Percentiles rank a stretch among this genome's conserved stretches.
These are phyloP conservation scores for Yamadazyma trypodendri DNA, from an alignment of 1,139 yeast species.

Conservation along the genomic window DNA sequence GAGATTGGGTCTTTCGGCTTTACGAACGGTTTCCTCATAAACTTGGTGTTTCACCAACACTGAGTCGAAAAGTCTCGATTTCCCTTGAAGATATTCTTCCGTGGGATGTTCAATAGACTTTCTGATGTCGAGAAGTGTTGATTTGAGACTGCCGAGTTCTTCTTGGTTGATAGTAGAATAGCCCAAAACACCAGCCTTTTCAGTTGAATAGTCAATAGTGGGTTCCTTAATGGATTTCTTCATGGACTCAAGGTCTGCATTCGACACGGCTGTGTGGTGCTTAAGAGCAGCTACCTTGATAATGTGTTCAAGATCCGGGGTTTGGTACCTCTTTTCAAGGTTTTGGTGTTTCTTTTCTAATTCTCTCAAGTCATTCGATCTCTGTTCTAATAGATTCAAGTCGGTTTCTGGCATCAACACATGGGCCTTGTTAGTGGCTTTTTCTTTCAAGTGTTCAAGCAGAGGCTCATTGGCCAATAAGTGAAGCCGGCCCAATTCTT, in stretches of 20 bases:
- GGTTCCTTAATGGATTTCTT: slow-evolving; percentile 13
- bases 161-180: slow-evolving; percentile 18
- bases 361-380: no score
- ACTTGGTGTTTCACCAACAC: slow-evolving; percentile 14
- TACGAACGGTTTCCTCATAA: slow-evolving; percentile 15
- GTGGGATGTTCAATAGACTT: slow-evolving; percentile 19
- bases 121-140: slow-evolving; percentile 10
- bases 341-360: no score
- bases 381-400: slow-evolving; percentile 11
- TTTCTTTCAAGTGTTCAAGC: slow-evolving; percentile 23
- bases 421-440: slow-evolving; percentile 18
- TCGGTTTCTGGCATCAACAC: slow-evolving; percentile 11
- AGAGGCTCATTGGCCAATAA: slow-evolving; percentile 24
- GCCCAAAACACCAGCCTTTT: slow-evolving; percentile 17
- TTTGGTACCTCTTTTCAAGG: no score
- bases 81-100: slow-evolving; percentile 14
- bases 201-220: slow-evolving; percentile 21
- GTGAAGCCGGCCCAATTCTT: slow-evolving; percentile 11
- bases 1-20: slow-evolving; percentile 18
- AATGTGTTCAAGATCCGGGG: slow-evolving; percentile 26
- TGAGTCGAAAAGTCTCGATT: slow-evolving; percentile 12
- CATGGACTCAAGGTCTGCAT: slow-evolving; percentile 11
- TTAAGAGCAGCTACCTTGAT: slow-evolving; percentile 14
- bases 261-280: slow-evolving; percentile 18
- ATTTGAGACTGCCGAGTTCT: slow-evolving; percentile 15